Evolutionary conservation across 805 yeast species (phyloP).

Genomic region (Wickerhamomyces hampshirensis): DNA sequence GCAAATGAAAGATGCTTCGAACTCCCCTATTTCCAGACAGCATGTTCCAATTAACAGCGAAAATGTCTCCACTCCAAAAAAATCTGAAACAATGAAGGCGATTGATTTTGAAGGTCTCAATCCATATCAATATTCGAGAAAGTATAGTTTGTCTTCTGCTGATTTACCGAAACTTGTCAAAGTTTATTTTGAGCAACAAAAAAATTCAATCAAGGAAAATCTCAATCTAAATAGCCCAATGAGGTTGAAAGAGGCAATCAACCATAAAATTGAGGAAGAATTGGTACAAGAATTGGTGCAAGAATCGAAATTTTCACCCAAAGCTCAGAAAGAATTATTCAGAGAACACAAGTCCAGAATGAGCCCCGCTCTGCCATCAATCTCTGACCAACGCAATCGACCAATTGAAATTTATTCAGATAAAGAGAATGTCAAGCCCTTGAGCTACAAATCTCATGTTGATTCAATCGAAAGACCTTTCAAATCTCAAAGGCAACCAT

Average conservation of each 20-base stretch:
- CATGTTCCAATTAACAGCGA: neutral
- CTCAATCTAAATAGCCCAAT: conserved; percentile 21
- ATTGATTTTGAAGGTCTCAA: conserved; percentile 34
- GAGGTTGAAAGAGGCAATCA: conserved; percentile 18
- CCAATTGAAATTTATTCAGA: conserved; percentile 9
- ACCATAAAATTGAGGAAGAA: conserved; percentile 22
- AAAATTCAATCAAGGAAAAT: conserved; percentile 26
- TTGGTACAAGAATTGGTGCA: conserved; percentile 26
- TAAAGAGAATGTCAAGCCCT: conserved; percentile 10
- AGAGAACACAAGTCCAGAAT: conserved; percentile 7
- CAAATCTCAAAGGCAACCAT: conserved; percentile 14
- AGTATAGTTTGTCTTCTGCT: conserved; percentile 30
- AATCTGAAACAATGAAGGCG: neutral
- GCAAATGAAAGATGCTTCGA: conserved; percentile 16
- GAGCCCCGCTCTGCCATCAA: no score
- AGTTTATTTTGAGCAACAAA: conserved; percentile 33
- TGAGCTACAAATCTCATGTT: neutral
- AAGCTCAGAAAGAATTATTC: conserved; percentile 14
- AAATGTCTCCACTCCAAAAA: neutral
- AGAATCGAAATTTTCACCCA: conserved; percentile 11
- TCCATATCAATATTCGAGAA: conserved; percentile 35
- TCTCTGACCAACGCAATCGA: neutral
- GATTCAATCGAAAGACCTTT: conserved; percentile 8
- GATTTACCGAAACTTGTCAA: conserved; percentile 34
- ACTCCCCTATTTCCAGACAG: conserved; percentile 3